phyloP scores from a whole-genome alignment of 805 yeast species.

The Kodamaea laetipori region DNA sequence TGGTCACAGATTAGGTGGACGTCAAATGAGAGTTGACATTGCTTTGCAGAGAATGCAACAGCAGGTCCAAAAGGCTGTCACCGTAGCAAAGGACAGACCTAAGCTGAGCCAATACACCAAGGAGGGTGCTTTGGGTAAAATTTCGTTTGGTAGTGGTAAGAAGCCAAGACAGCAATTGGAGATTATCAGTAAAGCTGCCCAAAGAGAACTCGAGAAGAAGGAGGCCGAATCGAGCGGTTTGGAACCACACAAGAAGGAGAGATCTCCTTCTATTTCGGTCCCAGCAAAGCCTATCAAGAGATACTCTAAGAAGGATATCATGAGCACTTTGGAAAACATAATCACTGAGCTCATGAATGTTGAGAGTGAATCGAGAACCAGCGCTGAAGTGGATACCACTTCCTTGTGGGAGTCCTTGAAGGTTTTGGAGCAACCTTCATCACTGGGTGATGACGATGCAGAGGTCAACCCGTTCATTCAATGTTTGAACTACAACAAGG shows the following conservation, averaged over 20 bases:
- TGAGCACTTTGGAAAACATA: constrained; percentile 74
- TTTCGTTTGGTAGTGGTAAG: constrained; percentile 74
- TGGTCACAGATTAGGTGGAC: constrained; percentile 87
- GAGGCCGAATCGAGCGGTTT: constrained; percentile 24
- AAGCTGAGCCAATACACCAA: constrained; percentile 62
- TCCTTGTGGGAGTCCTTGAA: constrained; percentile 77
- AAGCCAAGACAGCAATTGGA: constrained; percentile 87
- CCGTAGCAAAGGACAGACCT: constrained; percentile 88
- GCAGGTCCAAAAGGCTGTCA: constrained; percentile 94
- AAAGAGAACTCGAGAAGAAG: constrained; percentile 45
- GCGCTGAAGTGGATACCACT: constrained; percentile 37
- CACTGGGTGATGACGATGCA: constrained; percentile 50
- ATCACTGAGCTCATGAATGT: constrained; percentile 75
- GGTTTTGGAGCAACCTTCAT: constrained; percentile 61
- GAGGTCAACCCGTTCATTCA: constrained; percentile 78
- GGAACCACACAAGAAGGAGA: constrained; percentile 23
- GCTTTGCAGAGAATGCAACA: constrained; percentile 97
- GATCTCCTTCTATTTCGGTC: constrained; percentile 36
- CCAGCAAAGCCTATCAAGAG: constrained; percentile 32
- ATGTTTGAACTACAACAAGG: constrained; percentile 80
- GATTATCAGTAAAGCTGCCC: constrained; percentile 53
- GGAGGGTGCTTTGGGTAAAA: constrained; percentile 90
- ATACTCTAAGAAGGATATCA: constrained; percentile 45
- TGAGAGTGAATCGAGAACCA: constrained; percentile 59
- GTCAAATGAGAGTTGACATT: constrained; percentile 79